phyloP scores from a whole-genome alignment of 805 yeast species.

The Candida alai region DNA sequence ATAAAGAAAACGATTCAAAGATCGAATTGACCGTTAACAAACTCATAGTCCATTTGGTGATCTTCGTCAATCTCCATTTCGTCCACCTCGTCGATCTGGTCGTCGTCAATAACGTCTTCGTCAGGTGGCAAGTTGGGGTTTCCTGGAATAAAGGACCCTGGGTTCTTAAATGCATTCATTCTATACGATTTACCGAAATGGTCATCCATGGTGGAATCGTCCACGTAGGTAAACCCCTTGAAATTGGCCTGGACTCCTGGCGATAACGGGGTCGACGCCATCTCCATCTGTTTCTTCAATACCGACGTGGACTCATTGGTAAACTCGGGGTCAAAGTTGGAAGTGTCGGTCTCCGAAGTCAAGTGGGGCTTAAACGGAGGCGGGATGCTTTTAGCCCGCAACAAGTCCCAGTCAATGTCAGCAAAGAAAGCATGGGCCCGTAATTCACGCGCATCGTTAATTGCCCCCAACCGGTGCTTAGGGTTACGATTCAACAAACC shows the following conservation, averaged over 20 bases:
- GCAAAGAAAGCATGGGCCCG: slow-evolving; percentile 88
- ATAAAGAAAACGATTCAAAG: slow-evolving; percentile 33
- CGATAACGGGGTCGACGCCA: slow-evolving; percentile 77
- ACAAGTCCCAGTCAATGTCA: slow-evolving; percentile 86
- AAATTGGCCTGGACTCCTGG: slow-evolving; percentile 96
- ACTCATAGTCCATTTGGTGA: slow-evolving; percentile 72
- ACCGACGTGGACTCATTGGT: slow-evolving; percentile 87
- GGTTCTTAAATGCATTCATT: slow-evolving; percentile 37
- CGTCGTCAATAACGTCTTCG: slow-evolving; percentile 78
- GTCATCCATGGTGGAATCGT: slow-evolving; percentile 88
- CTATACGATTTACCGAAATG: slow-evolving; percentile 51
- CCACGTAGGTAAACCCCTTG: slow-evolving; percentile 95
- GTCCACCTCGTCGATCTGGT: slow-evolving; percentile 45
- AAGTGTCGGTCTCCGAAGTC: slow-evolving; percentile 86
- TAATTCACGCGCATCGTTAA: slow-evolving; percentile 87
- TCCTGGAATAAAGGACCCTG: slow-evolving; percentile 75
- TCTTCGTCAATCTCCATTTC: slow-evolving; percentile 52
- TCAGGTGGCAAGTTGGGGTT: slow-evolving; percentile 78
- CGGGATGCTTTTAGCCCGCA: slow-evolving; percentile 76
- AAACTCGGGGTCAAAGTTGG: slow-evolving; percentile 97
- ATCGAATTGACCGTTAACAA: slow-evolving; percentile 88
- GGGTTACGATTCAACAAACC: slow-evolving; percentile 95
- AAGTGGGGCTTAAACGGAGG: slow-evolving; percentile 97
- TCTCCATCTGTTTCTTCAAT: slow-evolving; percentile 60
- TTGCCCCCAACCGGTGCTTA: slow-evolving; percentile 87